Base-by-base conservation (phyloP, 169 alveolate species). In the Plasmodium blacklocki region DNA sequence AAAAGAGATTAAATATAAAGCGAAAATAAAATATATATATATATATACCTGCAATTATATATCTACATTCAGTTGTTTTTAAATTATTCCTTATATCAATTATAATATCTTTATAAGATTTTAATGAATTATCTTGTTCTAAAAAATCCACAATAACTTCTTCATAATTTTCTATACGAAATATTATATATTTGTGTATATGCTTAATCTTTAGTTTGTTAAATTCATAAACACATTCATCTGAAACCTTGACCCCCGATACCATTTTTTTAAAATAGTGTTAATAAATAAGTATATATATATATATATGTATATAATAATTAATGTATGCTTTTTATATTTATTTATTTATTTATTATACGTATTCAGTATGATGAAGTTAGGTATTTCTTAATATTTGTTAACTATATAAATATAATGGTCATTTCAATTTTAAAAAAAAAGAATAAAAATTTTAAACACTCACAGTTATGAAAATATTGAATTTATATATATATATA, bases 231-330 rank as follows among this genome's bases (percentile, higher is more conserved):
- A 83, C 56, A 50, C 91, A 83, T 39, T 83, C 85, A 14, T 83
- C 91, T n/a, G 91, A 83, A 18, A 83, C 91, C 21, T 32, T 67
- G 52, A 83, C 91, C 5, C 91, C 91, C 1, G 91, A 83, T 11
- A 83, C 85, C 91, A 83, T 83, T 68, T 83, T 83, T 56, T 3
- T 18, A 12, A 19, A 5, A 39, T 39, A 3, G 7, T 39, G 47
- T 5, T 39, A 39, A 39, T 39, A 39, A 32, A 5, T 66, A 23
- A 9, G 2, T 26, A 15, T 6, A 29, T 59, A 9, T 63, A 23
- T 64, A 12, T 26, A 9, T 64, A 64, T 11, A 4, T 23, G 1
- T 23, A 23, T 23, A 23, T 26, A 26, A 26, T 39, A 14, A 12
- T 12, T 15, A 14, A 39, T 66, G 15, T 14, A 15, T 19, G 7